Conservation (phyloP, 257 asterid genomes). For the Lycium barbarum region DNA sequence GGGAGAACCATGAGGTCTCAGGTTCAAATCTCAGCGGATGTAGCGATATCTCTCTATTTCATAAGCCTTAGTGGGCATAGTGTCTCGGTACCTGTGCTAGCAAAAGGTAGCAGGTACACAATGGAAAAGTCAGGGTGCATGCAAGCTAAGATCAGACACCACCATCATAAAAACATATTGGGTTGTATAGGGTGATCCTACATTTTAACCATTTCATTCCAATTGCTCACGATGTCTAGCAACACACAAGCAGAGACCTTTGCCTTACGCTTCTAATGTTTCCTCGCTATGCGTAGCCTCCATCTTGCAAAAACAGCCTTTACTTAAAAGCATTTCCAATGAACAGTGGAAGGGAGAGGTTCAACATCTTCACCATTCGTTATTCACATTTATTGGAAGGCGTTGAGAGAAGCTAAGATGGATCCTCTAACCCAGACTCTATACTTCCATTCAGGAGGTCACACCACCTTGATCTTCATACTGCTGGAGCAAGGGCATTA, state of each 20-base stretch:
- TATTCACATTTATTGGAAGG: not conserved
- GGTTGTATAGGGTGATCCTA: not conserved
- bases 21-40: not conserved
- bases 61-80: not conserved
- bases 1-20: not conserved
- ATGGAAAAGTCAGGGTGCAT: not conserved
- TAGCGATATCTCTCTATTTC: not conserved
- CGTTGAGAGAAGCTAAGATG: not conserved
- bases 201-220: not conserved
- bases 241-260: not conserved
- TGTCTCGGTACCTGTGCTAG: not conserved
- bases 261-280: not conserved
- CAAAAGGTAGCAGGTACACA: not conserved
- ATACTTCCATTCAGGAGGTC: not conserved
- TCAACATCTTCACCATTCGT: not conserved
- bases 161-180: not conserved
- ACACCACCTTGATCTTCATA: slow-evolving; percentile 9
- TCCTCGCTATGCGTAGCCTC: not conserved
- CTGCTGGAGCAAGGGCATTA: not conserved
- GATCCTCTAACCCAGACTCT: slow-evolving; percentile 1
- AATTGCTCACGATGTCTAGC: not conserved
- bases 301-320: not conserved
- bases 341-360: not conserved
- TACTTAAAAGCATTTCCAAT: not conserved
- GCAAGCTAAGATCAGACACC: not conserved